Evolutionary conservation across 1,284 basidiomycete genomes (phyloP).

Genomic region (Tetrapyrgos nigripes): DNA sequence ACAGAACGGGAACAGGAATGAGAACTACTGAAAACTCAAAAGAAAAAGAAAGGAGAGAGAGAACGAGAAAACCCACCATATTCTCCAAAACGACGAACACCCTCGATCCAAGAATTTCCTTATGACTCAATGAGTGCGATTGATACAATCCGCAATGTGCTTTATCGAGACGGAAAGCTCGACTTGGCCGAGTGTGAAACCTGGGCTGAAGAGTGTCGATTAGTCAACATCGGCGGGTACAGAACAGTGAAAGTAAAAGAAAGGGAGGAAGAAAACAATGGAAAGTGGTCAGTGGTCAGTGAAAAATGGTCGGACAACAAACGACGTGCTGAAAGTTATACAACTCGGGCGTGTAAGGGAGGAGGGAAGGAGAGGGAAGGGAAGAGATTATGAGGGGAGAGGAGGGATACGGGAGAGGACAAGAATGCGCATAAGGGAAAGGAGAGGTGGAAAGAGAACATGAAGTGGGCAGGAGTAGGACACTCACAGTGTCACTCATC

Average conservation of each 20-base stretch:
- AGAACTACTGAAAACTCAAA: not conserved
- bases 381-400: too few species aligned
- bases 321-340: conserved; percentile 90
- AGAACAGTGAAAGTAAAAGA: too few species aligned
- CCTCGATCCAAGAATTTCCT: conserved; percentile 54
- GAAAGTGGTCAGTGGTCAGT: too few species aligned
- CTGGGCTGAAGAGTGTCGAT: conserved; percentile 59
- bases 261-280: too few species aligned
- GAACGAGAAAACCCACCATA: conserved; percentile 62
- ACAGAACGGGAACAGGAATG: too few species aligned
- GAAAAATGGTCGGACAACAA: too few species aligned
- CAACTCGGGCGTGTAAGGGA: too few species aligned
- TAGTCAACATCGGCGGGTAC: too few species aligned
- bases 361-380: too few species aligned
- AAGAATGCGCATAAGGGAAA: too few species aligned
- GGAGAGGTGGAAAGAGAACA: not conserved
- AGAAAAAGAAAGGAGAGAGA: not conserved
- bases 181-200: conserved; percentile 77
- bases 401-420: too few species aligned
- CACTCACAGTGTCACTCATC: conserved; percentile 71
- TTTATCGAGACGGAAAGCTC: conserved; percentile 67
- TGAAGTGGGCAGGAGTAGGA: not conserved
- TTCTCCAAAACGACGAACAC: conserved; percentile 84
- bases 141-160: conserved; percentile 78
- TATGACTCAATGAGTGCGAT: conserved; percentile 80